A percentile compares a stretch with the other conserved stretches of the same genome.
Evolutionary conservation across 371 early-diverging fungal species (phyloP).

Genomic region (Mucor lusitanicus): DNA sequence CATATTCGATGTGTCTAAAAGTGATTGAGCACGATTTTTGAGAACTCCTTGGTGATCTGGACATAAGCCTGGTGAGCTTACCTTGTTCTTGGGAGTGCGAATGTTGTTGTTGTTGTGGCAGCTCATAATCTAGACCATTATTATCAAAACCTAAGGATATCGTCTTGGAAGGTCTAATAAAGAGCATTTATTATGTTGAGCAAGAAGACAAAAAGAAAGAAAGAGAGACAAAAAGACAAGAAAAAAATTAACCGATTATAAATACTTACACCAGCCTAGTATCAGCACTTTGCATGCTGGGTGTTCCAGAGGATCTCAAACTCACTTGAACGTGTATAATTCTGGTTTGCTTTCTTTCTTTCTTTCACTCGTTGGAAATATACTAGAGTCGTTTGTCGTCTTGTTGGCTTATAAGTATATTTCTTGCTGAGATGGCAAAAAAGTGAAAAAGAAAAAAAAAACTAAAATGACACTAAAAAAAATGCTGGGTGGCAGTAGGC

Average conservation of each 20-base stretch:
- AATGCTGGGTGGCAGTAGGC: not conserved
- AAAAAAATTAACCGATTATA: not conserved
- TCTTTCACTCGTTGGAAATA: not conserved
- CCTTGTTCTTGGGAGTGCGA: not conserved
- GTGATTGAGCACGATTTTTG: not conserved
- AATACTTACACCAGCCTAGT: slow-evolving; percentile 17
- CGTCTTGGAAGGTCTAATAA: slow-evolving; percentile 14
- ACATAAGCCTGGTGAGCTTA: not conserved
- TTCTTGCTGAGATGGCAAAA: not conserved
- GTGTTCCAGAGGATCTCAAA: slow-evolving; percentile 11
- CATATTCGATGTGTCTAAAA: slow-evolving; percentile 7
- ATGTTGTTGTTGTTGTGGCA: slow-evolving; percentile 6
- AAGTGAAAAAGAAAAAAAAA: not conserved
- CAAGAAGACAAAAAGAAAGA: not conserved
- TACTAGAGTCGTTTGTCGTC: not conserved
- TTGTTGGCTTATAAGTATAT: not conserved
- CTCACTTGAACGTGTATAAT: not conserved
- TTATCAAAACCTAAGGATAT: slow-evolving; percentile 13
- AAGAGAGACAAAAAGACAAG: not conserved
- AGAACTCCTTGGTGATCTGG: not conserved
- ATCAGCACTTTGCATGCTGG: slow-evolving; percentile 34
- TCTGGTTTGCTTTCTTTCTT: not conserved
- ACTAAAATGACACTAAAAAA: not conserved
- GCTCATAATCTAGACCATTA: slow-evolving; percentile 4
- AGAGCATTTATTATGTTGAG: not conserved